Evolutionary conservation across 2,329 filamentous ascomycete genomes (phyloP), one percentile per base, ranked within the genome.

Genomic region (Calonectria fujianensis): DNA sequence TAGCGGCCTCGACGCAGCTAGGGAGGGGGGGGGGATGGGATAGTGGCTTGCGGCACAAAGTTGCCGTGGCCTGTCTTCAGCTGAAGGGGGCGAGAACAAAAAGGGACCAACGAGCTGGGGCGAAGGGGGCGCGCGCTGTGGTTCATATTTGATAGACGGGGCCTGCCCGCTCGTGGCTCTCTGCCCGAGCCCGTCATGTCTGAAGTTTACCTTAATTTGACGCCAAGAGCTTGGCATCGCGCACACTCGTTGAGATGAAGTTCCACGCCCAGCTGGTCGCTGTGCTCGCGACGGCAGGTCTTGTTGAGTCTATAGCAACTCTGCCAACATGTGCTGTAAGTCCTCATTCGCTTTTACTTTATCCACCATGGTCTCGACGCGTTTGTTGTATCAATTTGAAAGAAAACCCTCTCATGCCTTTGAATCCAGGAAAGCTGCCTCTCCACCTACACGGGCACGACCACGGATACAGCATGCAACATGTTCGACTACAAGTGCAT

Each of bases 291-390:
- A 29, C 41, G 29, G 45, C 29, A 7, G 35, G 37, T 14, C n/a
- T 68, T 14, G 63, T 51, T 24, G 27, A 45, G 39, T 45, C 57
- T 13, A 20, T 65, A 7, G 9, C 14, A 24, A 48, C 27, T 14
- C 29, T 68, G 9, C 73, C 73, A 9, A 16, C 63, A 24, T 74
- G 69, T 18, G 69, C 73, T 35, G 73, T 74, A 69, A 74, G 73
- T 72, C 18, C 20, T 10, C 2, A 9, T 48, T 10, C 7, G 2
- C n/a, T n/a, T 24, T n/a, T 9, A 6, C 18, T 18, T 45, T 11
- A 11, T 27, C 14, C 13, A 9, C 3, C 39, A 2, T 27, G 5
- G 3, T 10, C 24, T 3, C 32, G 32, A 41, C 57, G 57, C 57
- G 35, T 24, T 24, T 37, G 16, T 18, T 16, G 27, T 4, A 32